Evolutionary conservation across 164 flowering plant genomes (phyloP).

Genomic region (Nymphaea colorata): DNA sequence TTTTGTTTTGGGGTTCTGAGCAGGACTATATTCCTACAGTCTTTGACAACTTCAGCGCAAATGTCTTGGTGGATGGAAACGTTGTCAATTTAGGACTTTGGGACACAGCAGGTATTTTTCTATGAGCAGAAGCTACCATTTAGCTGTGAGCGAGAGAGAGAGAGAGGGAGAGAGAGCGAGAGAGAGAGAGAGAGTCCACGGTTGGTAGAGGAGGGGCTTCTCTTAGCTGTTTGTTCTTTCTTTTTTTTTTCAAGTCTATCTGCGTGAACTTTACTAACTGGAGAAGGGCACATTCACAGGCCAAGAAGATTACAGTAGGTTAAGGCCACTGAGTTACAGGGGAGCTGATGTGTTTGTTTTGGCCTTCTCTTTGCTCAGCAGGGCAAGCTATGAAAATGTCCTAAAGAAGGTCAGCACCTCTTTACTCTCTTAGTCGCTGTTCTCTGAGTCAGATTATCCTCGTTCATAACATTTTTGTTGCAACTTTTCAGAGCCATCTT

Average conservation of each 20-base stretch:
- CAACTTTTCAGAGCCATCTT: neutral
- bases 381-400: slow-evolving; percentile 98
- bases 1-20: neutral
- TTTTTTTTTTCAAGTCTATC: neutral
- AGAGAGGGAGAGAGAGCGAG: neutral
- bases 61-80: slow-evolving; percentile 94
- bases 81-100: slow-evolving; percentile 92
- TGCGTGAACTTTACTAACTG: neutral
- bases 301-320: slow-evolving; percentile 96
- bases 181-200: neutral
- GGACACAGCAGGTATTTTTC: slow-evolving; percentile 87
- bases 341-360: slow-evolving; percentile 95
- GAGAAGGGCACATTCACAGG: slow-evolving; percentile 28
- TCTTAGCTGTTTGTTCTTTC: neutral
- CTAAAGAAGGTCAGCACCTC: slow-evolving; percentile 70
- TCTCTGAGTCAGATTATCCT: neutral
- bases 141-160: neutral
- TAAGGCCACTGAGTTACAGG: slow-evolving; percentile 97
- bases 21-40: slow-evolving; percentile 98
- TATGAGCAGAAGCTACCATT: neutral
- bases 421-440: neutral
- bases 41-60: slow-evolving; percentile 96
- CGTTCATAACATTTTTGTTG: slow-evolving; percentile 4
- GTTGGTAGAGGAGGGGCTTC: neutral
- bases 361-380: slow-evolving; percentile 91